Conservation (phyloP, 805 yeast species). For the Yarrowia sp. region DNA sequence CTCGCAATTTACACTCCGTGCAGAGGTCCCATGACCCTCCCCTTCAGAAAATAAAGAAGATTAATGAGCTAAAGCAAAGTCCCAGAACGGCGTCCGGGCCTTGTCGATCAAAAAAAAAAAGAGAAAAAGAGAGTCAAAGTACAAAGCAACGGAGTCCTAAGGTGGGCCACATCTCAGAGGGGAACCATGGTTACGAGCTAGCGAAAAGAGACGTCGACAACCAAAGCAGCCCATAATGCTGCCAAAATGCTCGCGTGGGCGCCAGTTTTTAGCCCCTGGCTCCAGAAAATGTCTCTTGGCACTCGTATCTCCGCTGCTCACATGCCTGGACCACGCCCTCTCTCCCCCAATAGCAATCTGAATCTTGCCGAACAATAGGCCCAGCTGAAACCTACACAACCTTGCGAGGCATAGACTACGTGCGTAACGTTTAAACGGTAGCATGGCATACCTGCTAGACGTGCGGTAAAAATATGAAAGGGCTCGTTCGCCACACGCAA, state of each 20-base stretch:
- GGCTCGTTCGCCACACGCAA: background rate
- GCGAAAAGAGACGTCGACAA: too few species aligned
- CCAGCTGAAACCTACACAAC: background rate
- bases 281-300: background rate
- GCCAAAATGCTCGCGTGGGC: background rate
- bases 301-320: conserved; percentile 14
- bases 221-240: too few species aligned
- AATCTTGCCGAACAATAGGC: conserved; percentile 24
- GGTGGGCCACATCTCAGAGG: background rate
- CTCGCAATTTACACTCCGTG: background rate
- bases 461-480: conserved; percentile 19
- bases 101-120: conserved; percentile 3
- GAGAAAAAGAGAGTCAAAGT: background rate
- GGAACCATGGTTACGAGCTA: too few species aligned
- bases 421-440: conserved; percentile 19
- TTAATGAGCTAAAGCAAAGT: background rate
- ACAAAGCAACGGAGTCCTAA: background rate
- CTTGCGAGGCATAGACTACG: conserved; percentile 3
- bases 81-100: conserved; percentile 10
- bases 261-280: background rate
- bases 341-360: conserved; percentile 8
- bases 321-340: background rate
- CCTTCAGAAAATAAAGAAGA: too few species aligned
- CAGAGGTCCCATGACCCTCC: background rate
- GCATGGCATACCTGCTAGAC: background rate